phyloP scores from a whole-genome alignment of 2,329 filamentous ascomycete species.

The Neopestalotiopsis sp. region DNA sequence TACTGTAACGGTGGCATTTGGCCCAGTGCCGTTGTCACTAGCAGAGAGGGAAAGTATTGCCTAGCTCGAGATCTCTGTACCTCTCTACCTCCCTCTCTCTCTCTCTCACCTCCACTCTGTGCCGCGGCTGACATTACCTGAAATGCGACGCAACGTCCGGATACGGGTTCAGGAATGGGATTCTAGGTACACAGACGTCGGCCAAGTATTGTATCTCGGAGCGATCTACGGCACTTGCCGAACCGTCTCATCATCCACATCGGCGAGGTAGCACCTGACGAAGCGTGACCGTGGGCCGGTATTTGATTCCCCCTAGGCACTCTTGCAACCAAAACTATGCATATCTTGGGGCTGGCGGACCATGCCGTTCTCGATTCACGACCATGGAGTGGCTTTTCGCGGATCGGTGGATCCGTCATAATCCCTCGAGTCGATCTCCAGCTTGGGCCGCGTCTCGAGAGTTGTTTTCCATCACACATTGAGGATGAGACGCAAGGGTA shows the following conservation, averaged over 20 bases:
- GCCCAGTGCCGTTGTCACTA: neutral
- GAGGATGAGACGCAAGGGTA: neutral
- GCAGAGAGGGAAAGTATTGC: neutral
- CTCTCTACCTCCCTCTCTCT: neutral
- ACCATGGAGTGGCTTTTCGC: neutral
- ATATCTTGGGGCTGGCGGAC: no score
- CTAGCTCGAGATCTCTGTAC: neutral
- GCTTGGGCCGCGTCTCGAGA: neutral
- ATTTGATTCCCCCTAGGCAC: no score
- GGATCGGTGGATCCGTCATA: neutral
- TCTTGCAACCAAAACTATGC: no score
- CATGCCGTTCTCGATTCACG: neutral
- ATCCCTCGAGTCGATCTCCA: neutral
- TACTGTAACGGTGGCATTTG: neutral
- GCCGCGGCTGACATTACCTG: neutral
- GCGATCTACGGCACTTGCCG: neutral
- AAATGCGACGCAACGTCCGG: neutral
- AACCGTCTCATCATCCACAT: neutral
- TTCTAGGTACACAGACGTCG: neutral
- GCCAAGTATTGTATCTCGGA: neutral
- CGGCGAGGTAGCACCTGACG: no score
- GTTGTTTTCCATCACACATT: neutral
- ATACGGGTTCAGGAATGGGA: neutral
- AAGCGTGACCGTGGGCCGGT: no score
- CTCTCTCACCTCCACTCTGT: neutral